Evolutionary conservation across 495 filamentous ascomycete genomes (phyloP).

Genomic region (Xylaria telfairii): DNA sequence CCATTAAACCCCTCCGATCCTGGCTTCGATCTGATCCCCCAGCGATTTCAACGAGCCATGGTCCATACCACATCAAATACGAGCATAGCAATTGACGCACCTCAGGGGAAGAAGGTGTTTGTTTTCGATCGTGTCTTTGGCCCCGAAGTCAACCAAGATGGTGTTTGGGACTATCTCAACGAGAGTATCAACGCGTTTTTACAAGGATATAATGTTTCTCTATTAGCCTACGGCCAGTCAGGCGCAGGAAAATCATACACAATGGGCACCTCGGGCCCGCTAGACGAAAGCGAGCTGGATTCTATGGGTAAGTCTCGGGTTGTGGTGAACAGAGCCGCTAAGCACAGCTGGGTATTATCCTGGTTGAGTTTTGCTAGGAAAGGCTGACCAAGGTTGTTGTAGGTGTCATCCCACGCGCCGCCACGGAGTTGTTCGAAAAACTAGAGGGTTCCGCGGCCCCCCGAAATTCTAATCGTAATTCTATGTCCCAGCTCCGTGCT

Average conservation of each 20-base stretch:
- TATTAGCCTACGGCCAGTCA: conserved; percentile 98
- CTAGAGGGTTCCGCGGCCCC: conserved; percentile 65
- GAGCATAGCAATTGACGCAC: conserved; percentile 84
- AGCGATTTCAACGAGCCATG: conserved; percentile 92
- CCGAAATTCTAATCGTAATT: conserved; percentile 62
- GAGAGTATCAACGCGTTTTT: conserved; percentile 92
- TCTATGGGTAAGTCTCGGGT: conserved; percentile 70
- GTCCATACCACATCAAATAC: conserved; percentile 86
- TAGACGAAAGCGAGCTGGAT: conserved; percentile 74
- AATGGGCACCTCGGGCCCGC: conserved; percentile 94
- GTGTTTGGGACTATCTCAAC: conserved; percentile 91
- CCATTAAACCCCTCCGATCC: conserved; percentile 84
- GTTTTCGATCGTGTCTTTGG: conserved; percentile 95
- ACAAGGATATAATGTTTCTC: conserved; percentile 98
- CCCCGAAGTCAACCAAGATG: conserved; percentile 82
- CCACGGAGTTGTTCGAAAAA: conserved; percentile 84
- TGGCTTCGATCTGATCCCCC: conserved; percentile 91
- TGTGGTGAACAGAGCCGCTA: not conserved
- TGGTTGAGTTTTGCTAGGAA: not conserved
- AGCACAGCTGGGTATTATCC: too few relatives aligned
- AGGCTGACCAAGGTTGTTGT: conserved; percentile 20
- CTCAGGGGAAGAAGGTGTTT: conserved; percentile 91
- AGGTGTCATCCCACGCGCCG: conserved; percentile 96
- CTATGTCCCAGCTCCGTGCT: conserved; percentile 78
- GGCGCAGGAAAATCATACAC: conserved; percentile 99